Conservation (phyloP, 139 green algal species). For the Desmodesmus armatus region DNA sequence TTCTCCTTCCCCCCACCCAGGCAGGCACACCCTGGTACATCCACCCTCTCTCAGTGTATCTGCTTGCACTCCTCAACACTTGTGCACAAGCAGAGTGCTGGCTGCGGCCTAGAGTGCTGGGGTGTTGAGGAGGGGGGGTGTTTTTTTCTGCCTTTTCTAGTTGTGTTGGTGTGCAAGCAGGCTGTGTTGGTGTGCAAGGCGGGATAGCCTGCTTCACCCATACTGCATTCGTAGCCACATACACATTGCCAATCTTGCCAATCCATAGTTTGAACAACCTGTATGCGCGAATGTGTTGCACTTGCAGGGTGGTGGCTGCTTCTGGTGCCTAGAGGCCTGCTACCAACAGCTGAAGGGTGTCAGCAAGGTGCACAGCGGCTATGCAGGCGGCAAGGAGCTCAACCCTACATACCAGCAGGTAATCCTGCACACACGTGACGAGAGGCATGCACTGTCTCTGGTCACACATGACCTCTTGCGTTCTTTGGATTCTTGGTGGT, state of each 20-base stretch:
- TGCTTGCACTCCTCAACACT: too few relatives aligned
- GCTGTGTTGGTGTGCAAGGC: background rate
- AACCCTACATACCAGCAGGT: conserved; percentile 62
- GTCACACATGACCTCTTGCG: too few relatives aligned
- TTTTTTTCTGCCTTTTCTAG: background rate
- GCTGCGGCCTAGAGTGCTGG: too few relatives aligned
- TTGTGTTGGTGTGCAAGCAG: background rate
- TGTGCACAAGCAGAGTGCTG: too few relatives aligned
- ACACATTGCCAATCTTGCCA: background rate
- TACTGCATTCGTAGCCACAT: background rate
- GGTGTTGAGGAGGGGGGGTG: background rate
- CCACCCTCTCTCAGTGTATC: too few relatives aligned
- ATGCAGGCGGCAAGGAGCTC: conserved; percentile 47
- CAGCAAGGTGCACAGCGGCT: conserved; percentile 48
- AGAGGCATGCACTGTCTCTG: background rate
- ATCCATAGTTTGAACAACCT: background rate
- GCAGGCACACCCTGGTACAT: too few relatives aligned
- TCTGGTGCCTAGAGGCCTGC: conserved; percentile 59
- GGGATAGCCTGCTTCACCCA: background rate
- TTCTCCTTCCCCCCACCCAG: too few relatives aligned
- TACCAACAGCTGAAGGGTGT: conserved; percentile 59
- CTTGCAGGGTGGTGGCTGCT: conserved; percentile 36
- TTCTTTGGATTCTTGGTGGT: too few relatives aligned
- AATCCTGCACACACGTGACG: too few relatives aligned
- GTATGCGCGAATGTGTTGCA: too few relatives aligned